A percentile compares a stretch with the other conserved stretches of the same genome.
These are phyloP conservation scores for Saururus chinensis DNA, from an alignment of 164 flowering plant genomes.

Conservation along the genomic window DNA sequence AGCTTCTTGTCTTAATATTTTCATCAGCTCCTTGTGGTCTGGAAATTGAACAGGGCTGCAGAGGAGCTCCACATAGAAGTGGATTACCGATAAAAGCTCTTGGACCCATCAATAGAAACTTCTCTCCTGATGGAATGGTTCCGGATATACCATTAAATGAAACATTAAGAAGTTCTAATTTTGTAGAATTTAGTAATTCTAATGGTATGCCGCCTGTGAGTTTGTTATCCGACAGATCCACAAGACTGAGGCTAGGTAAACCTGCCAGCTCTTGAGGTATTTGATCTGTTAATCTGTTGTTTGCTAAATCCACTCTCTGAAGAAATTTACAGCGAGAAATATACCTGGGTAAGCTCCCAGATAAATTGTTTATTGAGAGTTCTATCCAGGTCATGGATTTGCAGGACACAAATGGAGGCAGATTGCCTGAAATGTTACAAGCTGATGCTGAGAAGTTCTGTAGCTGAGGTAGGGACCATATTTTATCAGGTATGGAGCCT, in stretches of 20 bases:
- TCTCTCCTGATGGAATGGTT: conserved; percentile 40
- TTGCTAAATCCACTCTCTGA: conserved; percentile 31
- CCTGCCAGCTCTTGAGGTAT: conserved; percentile 49
- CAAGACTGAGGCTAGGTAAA: conserved; percentile 30
- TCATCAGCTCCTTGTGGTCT: conserved; percentile 15
- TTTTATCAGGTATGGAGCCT: conserved; percentile 43
- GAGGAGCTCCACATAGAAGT: conserved; percentile 68
- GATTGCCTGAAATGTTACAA: conserved; percentile 53
- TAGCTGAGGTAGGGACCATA: conserved; percentile 53
- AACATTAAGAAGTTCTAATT: conserved; percentile 47
- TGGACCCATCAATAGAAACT: conserved; percentile 42
- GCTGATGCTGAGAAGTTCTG: conserved; percentile 73
- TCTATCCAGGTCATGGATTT: conserved; percentile 47
- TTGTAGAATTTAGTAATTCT: conserved; percentile 36
- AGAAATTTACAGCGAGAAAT: conserved; percentile 43
- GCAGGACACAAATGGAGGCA: conserved; percentile 59
- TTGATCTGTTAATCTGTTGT: conserved; percentile 42
- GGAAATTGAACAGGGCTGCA: conserved; percentile 42
- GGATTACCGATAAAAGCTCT: conserved; percentile 71
- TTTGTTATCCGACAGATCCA: conserved; percentile 58
- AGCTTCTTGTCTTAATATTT: conserved; percentile 29
- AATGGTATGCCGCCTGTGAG: conserved; percentile 54
- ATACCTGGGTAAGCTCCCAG: conserved; percentile 44
- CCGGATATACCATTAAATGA: conserved; percentile 78
- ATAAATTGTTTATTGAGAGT: conserved; percentile 36